Base-by-base conservation (phyloP, 2,329 filamentous ascomycete genomes). In the Aspergillus ochraceoroseus region DNA sequence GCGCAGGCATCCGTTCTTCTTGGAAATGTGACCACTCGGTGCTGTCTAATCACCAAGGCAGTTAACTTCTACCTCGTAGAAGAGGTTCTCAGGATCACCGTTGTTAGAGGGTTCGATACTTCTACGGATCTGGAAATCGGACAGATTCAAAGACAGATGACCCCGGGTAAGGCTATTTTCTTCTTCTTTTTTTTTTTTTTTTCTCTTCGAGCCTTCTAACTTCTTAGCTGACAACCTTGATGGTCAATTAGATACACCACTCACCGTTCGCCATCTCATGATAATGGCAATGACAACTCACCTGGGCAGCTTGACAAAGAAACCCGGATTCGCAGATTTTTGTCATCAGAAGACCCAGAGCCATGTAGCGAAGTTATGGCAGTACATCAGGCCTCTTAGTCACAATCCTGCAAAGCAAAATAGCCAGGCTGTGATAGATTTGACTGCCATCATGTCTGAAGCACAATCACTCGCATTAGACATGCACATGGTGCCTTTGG, bases 1-100 rank as follows among this genome's bases (percentile, higher is more conserved):
- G 22, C 36, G 2, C 33, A 45, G 5, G 53, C 52, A 3, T 44
- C 43, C 2, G 35, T 44, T 8, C 52, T 63, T 20, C 44, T 63
- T 11, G 43, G 43, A 5, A 49, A 54, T 19, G 19, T 47, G 2
- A 27, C 32, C 3, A 59, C 55, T 3, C 46, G 59, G 9, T 50
- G 41, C 14, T 40, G 52, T 4, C 44, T 57, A 8, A 38, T 64
- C 7, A 43, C 55, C 7, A 60, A 58, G 22, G 51, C 56, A 2
- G 55, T 65, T 28, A 58, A 59, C 33, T 49, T 41, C 17, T 58
- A 54, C 31, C 36, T 61, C 5, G 45, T 51, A 17, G 43, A 46
- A 2, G 41, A 52, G 5, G 38, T 62, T 2, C 34, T 62, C 27
- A 54, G 49, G 7, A 40, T 52, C 14, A 47, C 38, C 2, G 42